phyloP scores from a whole-genome alignment of 768 basidiomycete genomes.

The Boletus rubropictus region DNA sequence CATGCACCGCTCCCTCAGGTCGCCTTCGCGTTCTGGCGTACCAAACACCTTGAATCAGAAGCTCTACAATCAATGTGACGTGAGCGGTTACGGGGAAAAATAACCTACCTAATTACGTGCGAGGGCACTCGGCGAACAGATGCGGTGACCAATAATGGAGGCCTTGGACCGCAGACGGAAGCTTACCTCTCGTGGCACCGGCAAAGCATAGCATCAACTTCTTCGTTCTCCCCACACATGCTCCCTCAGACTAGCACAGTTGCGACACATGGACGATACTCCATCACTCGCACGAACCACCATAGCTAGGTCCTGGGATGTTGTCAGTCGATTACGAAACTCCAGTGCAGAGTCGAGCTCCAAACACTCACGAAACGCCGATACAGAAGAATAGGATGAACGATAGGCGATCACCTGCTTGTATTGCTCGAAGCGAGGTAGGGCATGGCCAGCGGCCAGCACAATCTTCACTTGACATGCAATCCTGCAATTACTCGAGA shows the following conservation, averaged over 20 bases:
- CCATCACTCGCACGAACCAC: not conserved
- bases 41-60: not conserved
- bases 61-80: not conserved
- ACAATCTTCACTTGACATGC: not conserved
- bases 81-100: not conserved
- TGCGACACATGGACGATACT: not conserved
- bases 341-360: not conserved
- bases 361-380: not conserved
- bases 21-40: not conserved
- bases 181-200: conserved; percentile 1
- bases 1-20: not conserved
- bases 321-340: not conserved
- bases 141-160: not conserved
- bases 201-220: not conserved
- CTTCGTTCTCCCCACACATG: not conserved
- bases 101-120: not conserved
- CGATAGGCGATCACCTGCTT: not conserved
- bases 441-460: not conserved
- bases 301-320: not conserved
- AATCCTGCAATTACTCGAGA: not conserved
- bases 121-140: conserved; percentile 3
- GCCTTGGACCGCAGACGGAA: not conserved
- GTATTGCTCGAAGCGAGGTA: not conserved
- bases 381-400: not conserved
- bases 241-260: not conserved